Conservation (phyloP, 1,284 basidiomycete species). For the Fomitiporia mediterranea region DNA sequence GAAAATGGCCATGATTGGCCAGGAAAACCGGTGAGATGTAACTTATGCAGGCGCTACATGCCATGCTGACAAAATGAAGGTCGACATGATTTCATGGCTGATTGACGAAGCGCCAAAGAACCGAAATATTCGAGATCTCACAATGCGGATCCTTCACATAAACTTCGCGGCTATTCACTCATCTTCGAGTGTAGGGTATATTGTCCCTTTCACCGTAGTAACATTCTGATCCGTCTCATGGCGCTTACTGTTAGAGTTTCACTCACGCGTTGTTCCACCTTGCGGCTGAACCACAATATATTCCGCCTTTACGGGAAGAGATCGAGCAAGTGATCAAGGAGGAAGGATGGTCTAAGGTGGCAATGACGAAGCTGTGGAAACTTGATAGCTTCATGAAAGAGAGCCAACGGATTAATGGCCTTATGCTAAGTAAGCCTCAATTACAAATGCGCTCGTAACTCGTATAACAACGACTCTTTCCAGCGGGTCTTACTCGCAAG, state of each 20-base stretch:
- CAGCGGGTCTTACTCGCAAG: constrained; percentile 22
- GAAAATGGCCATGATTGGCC: constrained; percentile 34
- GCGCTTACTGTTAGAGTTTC: constrained; percentile 29
- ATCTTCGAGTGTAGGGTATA: constrained; percentile 25
- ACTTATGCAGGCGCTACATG: not conserved
- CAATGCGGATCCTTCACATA: constrained; percentile 25
- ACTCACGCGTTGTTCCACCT: constrained; percentile 38
- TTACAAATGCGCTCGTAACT: not conserved
- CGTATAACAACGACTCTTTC: not conserved
- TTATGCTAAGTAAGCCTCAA: constrained; percentile 23
- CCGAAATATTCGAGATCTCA: constrained; percentile 16
- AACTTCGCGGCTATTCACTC: constrained; percentile 34
- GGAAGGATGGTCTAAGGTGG: constrained; percentile 42
- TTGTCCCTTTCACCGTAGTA: constrained; percentile 10
- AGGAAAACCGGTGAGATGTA: constrained; percentile 34
- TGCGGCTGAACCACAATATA: constrained; percentile 37
- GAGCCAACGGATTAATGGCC: constrained; percentile 35
- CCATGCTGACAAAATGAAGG: no score
- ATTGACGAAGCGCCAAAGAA: constrained; percentile 16
- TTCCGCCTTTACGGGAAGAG: constrained; percentile 42
- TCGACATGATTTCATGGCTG: constrained; percentile 17
- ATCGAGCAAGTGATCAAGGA: constrained; percentile 32
- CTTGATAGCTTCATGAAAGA: constrained; percentile 50
- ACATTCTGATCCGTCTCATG: constrained; percentile 25
- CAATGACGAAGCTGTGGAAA: constrained; percentile 40